Evolutionary conservation across 257 asterid species (phyloP).

Genomic region (Solanum bukasovii): DNA sequence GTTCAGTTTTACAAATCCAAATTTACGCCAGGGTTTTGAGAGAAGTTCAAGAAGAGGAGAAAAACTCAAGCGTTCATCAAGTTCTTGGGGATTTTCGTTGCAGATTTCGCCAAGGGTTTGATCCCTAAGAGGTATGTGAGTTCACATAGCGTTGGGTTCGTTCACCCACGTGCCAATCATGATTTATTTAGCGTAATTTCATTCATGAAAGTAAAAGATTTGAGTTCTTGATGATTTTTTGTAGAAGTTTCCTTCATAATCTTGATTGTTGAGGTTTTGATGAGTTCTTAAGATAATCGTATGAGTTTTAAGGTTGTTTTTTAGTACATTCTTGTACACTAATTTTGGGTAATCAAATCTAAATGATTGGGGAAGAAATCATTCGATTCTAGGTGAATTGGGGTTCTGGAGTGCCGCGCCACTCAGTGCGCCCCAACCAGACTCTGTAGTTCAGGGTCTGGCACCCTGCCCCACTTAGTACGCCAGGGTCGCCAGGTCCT

Average conservation of each 20-base stretch:
- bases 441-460: no score
- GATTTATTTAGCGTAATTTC: not conserved
- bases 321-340: no score
- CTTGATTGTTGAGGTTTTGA: not conserved
- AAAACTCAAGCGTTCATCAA: not conserved
- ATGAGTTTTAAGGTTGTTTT: no score
- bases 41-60: not conserved
- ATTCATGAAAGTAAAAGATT: not conserved
- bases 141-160: not conserved
- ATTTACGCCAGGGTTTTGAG: not conserved
- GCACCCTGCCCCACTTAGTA: no score
- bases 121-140: not conserved
- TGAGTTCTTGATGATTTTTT: not conserved
- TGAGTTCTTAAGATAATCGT: not conserved
- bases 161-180: not conserved
- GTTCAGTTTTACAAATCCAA: not conserved
- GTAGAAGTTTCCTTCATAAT: not conserved
- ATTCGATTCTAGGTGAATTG: no score
- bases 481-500: no score
- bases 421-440: no score
- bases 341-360: no score
- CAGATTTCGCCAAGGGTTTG: not conserved
- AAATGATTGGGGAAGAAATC: no score
- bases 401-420: no score
- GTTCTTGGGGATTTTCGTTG: not conserved